phyloP scores from a whole-genome alignment of 768 basidiomycete genomes.

The Tricholoma matsutake region DNA sequence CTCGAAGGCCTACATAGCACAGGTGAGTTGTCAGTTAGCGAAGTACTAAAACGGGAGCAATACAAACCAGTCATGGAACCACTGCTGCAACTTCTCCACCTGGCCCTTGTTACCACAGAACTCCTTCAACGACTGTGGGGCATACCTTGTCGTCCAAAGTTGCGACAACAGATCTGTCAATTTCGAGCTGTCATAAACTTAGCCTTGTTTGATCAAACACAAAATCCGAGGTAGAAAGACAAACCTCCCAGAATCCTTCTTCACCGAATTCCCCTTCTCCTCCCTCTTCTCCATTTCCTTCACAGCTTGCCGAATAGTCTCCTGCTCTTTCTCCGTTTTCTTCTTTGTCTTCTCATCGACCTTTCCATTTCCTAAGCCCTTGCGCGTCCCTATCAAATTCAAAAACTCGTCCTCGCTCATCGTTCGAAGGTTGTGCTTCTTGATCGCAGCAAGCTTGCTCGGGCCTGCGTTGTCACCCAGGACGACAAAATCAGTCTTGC shows the following conservation, averaged over 20 bases:
- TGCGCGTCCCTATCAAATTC: constrained; percentile 71
- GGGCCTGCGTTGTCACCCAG: constrained; percentile 87
- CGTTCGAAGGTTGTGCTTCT: constrained; percentile 73
- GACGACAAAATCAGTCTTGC: constrained; percentile 86
- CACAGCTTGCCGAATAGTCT: constrained; percentile 68
- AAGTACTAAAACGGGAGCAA: neutral
- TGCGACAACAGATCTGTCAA: constrained; percentile 51
- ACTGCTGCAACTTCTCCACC: constrained; percentile 84
- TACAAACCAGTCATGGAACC: constrained; percentile 85
- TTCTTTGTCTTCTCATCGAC: constrained; percentile 80
- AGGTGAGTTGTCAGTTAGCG: constrained; percentile 1
- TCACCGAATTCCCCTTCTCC: constrained; percentile 40
- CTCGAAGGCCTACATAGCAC: constrained; percentile 59
- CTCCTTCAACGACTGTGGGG: constrained; percentile 82
- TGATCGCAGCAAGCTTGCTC: constrained; percentile 81
- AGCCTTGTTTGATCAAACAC: neutral
- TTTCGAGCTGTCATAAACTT: constrained; percentile 24
- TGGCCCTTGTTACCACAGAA: constrained; percentile 94
- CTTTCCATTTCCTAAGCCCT: constrained; percentile 43
- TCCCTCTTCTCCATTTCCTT: constrained; percentile 78
- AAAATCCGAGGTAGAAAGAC: neutral
- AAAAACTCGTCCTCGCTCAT: constrained; percentile 88
- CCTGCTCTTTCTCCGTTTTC: constrained; percentile 77
- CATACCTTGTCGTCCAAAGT: constrained; percentile 95
- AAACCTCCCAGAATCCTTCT: constrained; percentile 22